Base-by-base conservation (phyloP, 179 eudicot genomes). In the Amaranthus tricolor region DNA sequence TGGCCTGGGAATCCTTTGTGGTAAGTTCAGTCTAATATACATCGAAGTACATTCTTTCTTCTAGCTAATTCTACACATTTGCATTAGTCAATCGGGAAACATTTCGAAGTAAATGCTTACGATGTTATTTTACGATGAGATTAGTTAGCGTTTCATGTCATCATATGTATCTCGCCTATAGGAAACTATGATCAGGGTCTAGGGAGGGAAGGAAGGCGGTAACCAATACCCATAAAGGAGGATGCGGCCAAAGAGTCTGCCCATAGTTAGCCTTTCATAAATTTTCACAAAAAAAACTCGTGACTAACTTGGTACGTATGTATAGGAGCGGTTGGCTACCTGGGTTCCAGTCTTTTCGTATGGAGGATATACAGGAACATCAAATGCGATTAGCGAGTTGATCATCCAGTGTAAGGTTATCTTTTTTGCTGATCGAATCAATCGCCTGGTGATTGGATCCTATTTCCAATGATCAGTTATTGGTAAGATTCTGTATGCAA, bases 301-400 rank as follows among this genome's bases (percentile, higher is more conserved):
- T 1, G 20, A 51, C n/a, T 68, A 71, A 71, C 62, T 52, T 69
- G 5, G 24, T 16, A 55, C 58, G 40, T 11, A 44, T 57, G 67
- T 72, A 59, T 89, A 94, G 98, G 98, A 15, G 98, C 98, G 73
- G 96, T 94, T 72, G 98, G 98, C 56, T 85, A 80, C 73, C 69
- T 94, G 82, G 98, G 98, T 4, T 90, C 98, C 44, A 89, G 86
- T 77, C 86, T 94, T 62, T 94, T 94, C 53, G 96, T 94, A 53
- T 85, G 98, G 79, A 91, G 98, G 86, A 94, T 94, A 67, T 94
- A 94, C 87, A 77, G 88, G 73, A 94, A 94, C 87, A 94, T 94
- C 85, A 94, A 94, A 80, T 94, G 98, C 70, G 98, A 94, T 81
- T 94, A 89, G 87, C 55, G 74, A 43, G 49, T 47, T 65, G 51